Percentiles rank a stretch among this genome's conserved stretches.
These are phyloP conservation scores for Fusarium nelsonii DNA, from an alignment of 2,329 filamentous ascomycete genomes.

Conservation along the genomic window DNA sequence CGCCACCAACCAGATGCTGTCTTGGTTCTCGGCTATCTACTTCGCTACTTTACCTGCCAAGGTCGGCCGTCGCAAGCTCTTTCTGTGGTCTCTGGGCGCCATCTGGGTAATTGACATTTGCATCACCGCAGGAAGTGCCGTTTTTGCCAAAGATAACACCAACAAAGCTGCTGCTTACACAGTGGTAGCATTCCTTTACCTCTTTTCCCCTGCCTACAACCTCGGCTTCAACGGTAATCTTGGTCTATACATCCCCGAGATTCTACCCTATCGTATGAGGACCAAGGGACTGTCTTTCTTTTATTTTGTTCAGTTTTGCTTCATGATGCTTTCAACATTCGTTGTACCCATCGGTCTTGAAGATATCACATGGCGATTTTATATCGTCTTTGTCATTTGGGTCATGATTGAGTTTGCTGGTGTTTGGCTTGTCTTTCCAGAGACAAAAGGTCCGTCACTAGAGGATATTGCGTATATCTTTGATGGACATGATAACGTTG, in stretches of 20 bases:
- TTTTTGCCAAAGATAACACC: not conserved
- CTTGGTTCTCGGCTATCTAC: constrained; percentile 8
- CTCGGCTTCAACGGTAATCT: constrained; percentile 1
- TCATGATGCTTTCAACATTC: constrained; percentile 21
- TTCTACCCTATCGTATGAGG: constrained; percentile 2
- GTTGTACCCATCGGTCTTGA: constrained; percentile 30
- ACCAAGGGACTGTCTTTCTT: constrained; percentile 1
- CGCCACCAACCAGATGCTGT: constrained; percentile 1
- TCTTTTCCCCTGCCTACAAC: not conserved
- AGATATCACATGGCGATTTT: constrained; percentile 33
- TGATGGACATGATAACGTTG: too few species aligned
- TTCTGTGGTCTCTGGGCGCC: not conserved
- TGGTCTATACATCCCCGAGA: constrained; percentile 4
- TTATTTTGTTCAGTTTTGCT: constrained; percentile 3
- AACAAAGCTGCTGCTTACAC: constrained; percentile 4
- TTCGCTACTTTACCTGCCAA: not conserved
- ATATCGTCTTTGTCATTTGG: constrained; percentile 27
- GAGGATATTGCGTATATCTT: constrained; percentile 38
- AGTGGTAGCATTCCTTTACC: constrained; percentile 2
- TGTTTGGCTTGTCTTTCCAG: constrained; percentile 29
- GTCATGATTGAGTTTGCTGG: constrained; percentile 23
- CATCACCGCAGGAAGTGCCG: not conserved
- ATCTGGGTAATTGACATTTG: constrained; percentile 8
- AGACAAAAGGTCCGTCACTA: constrained; percentile 30
- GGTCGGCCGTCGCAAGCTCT: constrained; percentile 2